Percentiles rank a stretch among this genome's conserved stretches.
These are phyloP conservation scores for Coprinopsis strossmayeri DNA, from an alignment of 768 basidiomycete species.

Conservation along the genomic window DNA sequence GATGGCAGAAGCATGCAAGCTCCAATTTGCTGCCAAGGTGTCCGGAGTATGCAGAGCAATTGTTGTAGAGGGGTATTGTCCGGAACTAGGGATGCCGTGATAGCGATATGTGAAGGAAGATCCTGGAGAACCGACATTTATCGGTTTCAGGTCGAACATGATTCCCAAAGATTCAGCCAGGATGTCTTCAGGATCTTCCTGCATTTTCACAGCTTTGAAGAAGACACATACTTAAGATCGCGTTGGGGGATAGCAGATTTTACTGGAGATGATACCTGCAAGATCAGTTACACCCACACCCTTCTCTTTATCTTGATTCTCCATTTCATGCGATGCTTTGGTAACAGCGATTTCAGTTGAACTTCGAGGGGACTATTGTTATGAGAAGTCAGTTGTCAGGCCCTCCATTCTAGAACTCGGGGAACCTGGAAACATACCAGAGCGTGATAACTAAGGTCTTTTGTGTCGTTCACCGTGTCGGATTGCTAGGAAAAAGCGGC, in stretches of 20 bases:
- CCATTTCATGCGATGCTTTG: not conserved
- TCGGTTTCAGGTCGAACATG: conserved; percentile 56
- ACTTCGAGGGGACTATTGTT: conserved; percentile 7
- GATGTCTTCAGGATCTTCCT: conserved; percentile 54
- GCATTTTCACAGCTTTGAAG: not conserved
- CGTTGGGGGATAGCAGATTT: not conserved
- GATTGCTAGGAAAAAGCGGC: not conserved
- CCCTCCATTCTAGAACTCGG: conserved; percentile 10
- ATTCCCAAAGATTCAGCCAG: conserved; percentile 56
- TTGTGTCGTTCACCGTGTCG: conserved; percentile 1
- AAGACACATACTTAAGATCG: not conserved
- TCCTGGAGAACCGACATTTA: conserved; percentile 53
- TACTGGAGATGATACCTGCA: not conserved
- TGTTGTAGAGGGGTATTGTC: conserved; percentile 14
- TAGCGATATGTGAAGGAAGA: conserved; percentile 40
- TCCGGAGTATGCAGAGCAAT: conserved; percentile 56
- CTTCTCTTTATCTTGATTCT: not conserved
- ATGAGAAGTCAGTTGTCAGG: conserved; percentile 10
- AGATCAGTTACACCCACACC: not conserved
- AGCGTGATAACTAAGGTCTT: not conserved
- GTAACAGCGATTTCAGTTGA: conserved; percentile 2
- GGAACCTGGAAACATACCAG: conserved; percentile 7
- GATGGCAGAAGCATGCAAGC: conserved; percentile 70
- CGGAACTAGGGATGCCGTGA: conserved; percentile 15
- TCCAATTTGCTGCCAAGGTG: conserved; percentile 64